phyloP scores from a whole-genome alignment of 495 filamentous ascomycete species.

The Acidomyces sp. region DNA sequence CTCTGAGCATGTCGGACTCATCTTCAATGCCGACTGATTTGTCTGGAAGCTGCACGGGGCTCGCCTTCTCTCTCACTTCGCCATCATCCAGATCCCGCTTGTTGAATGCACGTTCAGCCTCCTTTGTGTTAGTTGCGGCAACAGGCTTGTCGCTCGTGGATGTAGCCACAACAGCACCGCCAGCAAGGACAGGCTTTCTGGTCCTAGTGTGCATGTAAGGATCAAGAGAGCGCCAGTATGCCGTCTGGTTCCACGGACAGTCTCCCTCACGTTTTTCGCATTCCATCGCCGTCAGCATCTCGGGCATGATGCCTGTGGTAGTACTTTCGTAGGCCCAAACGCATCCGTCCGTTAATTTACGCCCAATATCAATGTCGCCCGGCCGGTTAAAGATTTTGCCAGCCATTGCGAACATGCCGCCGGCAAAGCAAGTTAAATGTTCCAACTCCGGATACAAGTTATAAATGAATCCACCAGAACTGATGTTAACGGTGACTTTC shows the following conservation, averaged over 20 bases:
- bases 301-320: conserved; percentile 52
- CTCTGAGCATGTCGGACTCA: too few relatives aligned
- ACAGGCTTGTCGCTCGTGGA: not conserved
- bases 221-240: conserved; percentile 34
- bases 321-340: conserved; percentile 23
- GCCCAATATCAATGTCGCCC: conserved; percentile 67
- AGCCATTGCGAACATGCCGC: conserved; percentile 86
- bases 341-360: conserved; percentile 36
- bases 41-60: not conserved
- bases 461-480: conserved; percentile 8
- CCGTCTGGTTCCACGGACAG: conserved; percentile 67
- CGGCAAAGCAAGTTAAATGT: conserved; percentile 81
- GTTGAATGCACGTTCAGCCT: not conserved
- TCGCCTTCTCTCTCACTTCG: not conserved
- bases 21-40: not conserved
- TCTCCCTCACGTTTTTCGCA: conserved; percentile 48
- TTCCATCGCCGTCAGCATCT: conserved; percentile 49
- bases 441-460: conserved; percentile 39
- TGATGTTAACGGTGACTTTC: conserved; percentile 25
- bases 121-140: conserved; percentile 5
- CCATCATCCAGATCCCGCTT: not conserved
- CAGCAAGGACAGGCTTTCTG: conserved; percentile 19
- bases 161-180: not conserved
- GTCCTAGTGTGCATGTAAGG: conserved; percentile 43
- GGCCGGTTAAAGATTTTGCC: conserved; percentile 68